Conservation (phyloP, 495 filamentous ascomycete genomes). For the Podospora conica region DNA sequence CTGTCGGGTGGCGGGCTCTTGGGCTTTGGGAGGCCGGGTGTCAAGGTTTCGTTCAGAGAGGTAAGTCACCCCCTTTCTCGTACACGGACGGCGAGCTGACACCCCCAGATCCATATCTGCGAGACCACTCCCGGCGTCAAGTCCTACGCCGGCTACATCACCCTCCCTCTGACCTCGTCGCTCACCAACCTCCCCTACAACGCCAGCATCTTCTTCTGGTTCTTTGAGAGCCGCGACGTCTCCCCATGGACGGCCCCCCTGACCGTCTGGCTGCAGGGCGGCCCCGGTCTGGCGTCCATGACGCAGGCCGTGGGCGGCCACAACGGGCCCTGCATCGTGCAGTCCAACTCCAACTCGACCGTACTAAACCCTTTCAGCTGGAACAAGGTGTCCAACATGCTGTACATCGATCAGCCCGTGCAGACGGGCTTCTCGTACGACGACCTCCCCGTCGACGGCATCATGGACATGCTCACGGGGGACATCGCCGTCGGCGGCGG, state of each 20-base stretch:
- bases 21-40: too few relatives aligned
- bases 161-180: background rate
- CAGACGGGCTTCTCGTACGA: slow-evolving; percentile 18
- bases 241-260: slow-evolving; percentile 7
- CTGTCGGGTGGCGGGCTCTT: too few relatives aligned
- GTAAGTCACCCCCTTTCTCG: background rate
- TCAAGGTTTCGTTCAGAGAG: background rate
- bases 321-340: slow-evolving; percentile 12
- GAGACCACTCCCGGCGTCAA: slow-evolving; percentile 8
- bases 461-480: background rate
- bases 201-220: slow-evolving; percentile 12
- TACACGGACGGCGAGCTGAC: background rate
- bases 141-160: slow-evolving; percentile 13
- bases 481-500: background rate
- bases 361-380: slow-evolving; percentile 10
- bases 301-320: slow-evolving; percentile 9
- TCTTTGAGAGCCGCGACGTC: slow-evolving; percentile 7
- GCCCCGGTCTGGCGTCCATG: slow-evolving; percentile 7
- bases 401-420: slow-evolving; percentile 15
- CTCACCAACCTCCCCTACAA: background rate
- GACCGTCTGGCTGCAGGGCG: slow-evolving; percentile 12
- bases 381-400: slow-evolving; percentile 14
- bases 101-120: slow-evolving; percentile 6
- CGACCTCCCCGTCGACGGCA: slow-evolving; percentile 12
- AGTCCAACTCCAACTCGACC: background rate